Percentiles rank a stretch among this genome's conserved stretches.
These are phyloP conservation scores for Mortierella sp. DNA, from an alignment of 371 early-diverging fungal genomes.

Conservation along the genomic window DNA sequence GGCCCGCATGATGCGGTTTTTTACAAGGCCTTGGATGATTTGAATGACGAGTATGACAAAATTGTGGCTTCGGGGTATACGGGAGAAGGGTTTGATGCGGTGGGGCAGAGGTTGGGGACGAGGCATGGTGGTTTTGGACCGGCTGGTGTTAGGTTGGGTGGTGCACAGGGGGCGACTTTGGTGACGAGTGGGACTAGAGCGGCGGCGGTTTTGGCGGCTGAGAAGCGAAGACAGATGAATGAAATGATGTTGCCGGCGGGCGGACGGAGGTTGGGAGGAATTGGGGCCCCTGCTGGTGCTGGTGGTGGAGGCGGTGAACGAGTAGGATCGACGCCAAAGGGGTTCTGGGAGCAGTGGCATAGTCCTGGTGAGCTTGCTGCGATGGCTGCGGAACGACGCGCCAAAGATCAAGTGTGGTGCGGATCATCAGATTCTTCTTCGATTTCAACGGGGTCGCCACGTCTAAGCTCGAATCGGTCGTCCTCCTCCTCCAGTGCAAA, in stretches of 20 bases:
- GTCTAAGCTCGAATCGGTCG: not conserved
- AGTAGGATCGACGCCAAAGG: conserved; percentile 8
- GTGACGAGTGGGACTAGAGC: conserved; percentile 16
- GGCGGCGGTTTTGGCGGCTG: conserved; percentile 35
- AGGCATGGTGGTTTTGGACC: conserved; percentile 27
- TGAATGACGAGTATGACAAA: conserved; percentile 43
- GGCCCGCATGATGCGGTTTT: conserved; percentile 37
- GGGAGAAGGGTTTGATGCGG: conserved; percentile 35
- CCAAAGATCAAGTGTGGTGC: conserved; percentile 44
- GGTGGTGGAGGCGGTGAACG: not conserved
- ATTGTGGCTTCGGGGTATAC: conserved; percentile 30
- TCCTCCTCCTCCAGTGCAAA: conserved; percentile 6
- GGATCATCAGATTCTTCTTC: conserved; percentile 22
- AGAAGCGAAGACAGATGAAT: conserved; percentile 34
- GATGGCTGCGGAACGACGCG: conserved; percentile 43
- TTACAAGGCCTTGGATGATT: conserved; percentile 37
- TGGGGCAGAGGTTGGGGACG: conserved; percentile 35
- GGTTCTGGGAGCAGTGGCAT: conserved; percentile 50
- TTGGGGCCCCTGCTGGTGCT: not conserved
- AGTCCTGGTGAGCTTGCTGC: conserved; percentile 41
- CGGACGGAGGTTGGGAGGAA: conserved; percentile 29
- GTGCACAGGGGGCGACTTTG: not conserved
- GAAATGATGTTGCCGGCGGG: conserved; percentile 46
- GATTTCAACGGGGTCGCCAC: not conserved
- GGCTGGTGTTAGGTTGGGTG: conserved; percentile 13